Evolutionary conservation across 176 grass and related monocot species (phyloP), one percentile per base, ranked within the genome.

Genomic region (Musa itinerans): DNA sequence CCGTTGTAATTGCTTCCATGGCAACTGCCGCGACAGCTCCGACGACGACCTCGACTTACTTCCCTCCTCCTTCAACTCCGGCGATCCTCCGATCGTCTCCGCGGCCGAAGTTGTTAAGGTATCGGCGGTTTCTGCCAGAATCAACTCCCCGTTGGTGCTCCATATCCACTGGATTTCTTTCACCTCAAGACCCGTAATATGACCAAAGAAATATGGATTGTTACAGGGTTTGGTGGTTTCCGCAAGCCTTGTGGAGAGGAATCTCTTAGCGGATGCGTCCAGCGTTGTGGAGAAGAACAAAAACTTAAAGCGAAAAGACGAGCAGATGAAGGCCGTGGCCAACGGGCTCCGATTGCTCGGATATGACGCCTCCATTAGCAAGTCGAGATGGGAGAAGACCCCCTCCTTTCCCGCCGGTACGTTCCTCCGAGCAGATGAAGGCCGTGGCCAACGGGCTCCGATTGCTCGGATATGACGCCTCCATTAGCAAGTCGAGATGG

Each of bases 331-430:
- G 43, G 54, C 54, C 17, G 73, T 62, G 53, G 29, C 55, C 29
- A 26, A 20, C 6, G 73, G 56, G 5, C 56, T 75, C 55, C 54
- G 54, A 34, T 63, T 12, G 22, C 73, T 75, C 27, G 73, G 73
- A 26, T 75, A 75, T 24, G 73, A 75, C 19, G 55, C 73, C 14
- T 63, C 73, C 54, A 62, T 62, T 26, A 50, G 73, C 73, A 59
- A 48, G 55, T 75, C 73, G 54, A 54, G 54, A 3, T 75, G 73
- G 73, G 73, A 75, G 73, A 75, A 75, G 48, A 49, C 55, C 73
- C 16, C 73, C 48, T 49, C 73, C 8, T 61, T 90, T 79, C 89
- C 83, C 9, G 78, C 83, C 26, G 93, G 83, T 85, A 80, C 59
- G 55, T 48, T 43, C 52, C 50, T 51, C 7, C 29, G n/a, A n/a